phyloP scores from a whole-genome alignment of 1,284 basidiomycete species.

The Paramarasmius palmivorus region DNA sequence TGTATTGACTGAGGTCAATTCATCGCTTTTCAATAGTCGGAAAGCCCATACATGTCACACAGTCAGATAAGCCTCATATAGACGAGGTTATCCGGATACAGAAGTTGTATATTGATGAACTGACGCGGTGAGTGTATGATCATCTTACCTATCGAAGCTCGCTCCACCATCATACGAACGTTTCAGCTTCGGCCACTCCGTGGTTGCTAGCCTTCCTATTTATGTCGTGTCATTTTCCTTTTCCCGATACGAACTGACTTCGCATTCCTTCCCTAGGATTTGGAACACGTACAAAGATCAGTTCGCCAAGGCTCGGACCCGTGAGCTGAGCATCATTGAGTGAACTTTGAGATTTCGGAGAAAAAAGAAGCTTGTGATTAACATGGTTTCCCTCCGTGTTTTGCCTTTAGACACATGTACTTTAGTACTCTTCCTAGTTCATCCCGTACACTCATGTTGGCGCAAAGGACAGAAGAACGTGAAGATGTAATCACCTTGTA shows the following conservation, averaged over 20 bases:
- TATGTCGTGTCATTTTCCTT: background rate
- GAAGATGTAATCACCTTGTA: too few species aligned
- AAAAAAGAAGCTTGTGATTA: background rate
- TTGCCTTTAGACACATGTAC: background rate
- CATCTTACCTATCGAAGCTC: too few species aligned
- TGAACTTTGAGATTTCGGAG: slow-evolving; percentile 29
- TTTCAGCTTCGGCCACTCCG: background rate
- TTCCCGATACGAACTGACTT: background rate
- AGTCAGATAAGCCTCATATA: slow-evolving; percentile 78
- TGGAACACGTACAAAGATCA: slow-evolving; percentile 94
- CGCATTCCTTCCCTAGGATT: slow-evolving; percentile 55
- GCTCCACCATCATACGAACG: too few species aligned
- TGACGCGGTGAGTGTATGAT: slow-evolving; percentile 69
- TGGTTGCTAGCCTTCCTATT: background rate
- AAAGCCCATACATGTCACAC: slow-evolving; percentile 79
- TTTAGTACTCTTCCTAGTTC: background rate
- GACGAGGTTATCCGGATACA: slow-evolving; percentile 85
- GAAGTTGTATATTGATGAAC: slow-evolving; percentile 86
- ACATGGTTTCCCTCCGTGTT: too few species aligned
- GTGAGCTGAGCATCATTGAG: slow-evolving; percentile 75
- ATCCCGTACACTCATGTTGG: background rate
- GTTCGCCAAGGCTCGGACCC: slow-evolving; percentile 74
- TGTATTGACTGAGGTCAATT: background rate
- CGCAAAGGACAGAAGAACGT: too few species aligned
- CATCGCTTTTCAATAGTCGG: slow-evolving; percentile 59